A percentile compares a stretch with the other conserved stretches of the same genome.
Evolutionary conservation across 129 eudicot species (phyloP).

Genomic region (Helianthus annuus): HanXRQr2.0-SUNRISE NC_035445.2:80604577-80605076

Average conservation of each 20-base stretch:
- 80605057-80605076: conserved; percentile 43
- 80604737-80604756: conserved; percentile 54
- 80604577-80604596: conserved; percentile 74
- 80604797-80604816: conserved; percentile 50
- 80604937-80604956: conserved; percentile 55
- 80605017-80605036: conserved; percentile 44
- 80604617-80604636: conserved; percentile 64
- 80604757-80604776: conserved; percentile 61
- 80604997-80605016: conserved; percentile 42
- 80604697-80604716: conserved; percentile 71
- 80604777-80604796: conserved; percentile 52
- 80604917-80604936: conserved; percentile 43
- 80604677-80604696: conserved; percentile 53
- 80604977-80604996: conserved; percentile 45
- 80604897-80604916: conserved; percentile 31
- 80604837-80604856: conserved; percentile 55
- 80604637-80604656: conserved; percentile 80
- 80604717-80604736: conserved; percentile 56
- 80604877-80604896: conserved; percentile 49
- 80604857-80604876: conserved; percentile 59
- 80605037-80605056: conserved; percentile 47
- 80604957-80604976: conserved; percentile 44
- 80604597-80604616: conserved; percentile 64
- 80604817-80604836: conserved; percentile 56
- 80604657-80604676: conserved; percentile 77